These are phyloP conservation scores for Russula lepida DNA, from an alignment of 768 basidiomycete genomes.

Conservation along the genomic window DNA sequence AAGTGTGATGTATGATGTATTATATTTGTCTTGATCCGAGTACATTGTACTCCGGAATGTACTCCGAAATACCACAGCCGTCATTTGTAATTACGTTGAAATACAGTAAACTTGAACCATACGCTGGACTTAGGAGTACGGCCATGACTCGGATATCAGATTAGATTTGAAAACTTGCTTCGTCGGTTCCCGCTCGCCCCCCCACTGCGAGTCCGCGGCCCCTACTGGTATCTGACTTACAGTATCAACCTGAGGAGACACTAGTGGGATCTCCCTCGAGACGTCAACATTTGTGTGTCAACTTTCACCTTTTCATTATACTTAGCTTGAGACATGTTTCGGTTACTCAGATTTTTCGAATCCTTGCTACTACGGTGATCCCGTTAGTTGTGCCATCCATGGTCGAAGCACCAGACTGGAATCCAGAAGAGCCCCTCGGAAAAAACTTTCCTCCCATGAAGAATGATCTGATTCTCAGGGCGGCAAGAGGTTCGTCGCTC, in stretches of 20 bases:
- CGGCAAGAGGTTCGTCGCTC: conserved; percentile 59
- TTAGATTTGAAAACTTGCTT: background rate
- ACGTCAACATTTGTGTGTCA: background rate
- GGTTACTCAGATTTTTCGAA: background rate
- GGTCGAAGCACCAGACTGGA: conserved; percentile 15
- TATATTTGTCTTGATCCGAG: background rate
- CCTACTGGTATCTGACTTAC: too few species aligned
- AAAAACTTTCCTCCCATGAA: conserved; percentile 57
- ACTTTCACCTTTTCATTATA: background rate
- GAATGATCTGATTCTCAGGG: conserved; percentile 86
- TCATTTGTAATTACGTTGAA: too few species aligned
- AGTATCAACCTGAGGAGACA: too few species aligned
- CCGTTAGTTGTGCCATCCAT: background rate
- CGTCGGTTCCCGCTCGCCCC: too few species aligned
- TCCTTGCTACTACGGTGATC: background rate
- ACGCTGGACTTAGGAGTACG: too few species aligned
- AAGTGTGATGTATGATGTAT: background rate
- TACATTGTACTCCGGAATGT: background rate
- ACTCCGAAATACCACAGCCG: background rate
- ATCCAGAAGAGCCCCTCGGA: conserved; percentile 1
- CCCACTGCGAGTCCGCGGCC: too few species aligned
- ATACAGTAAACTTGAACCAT: too few species aligned
- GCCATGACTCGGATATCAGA: too few species aligned
- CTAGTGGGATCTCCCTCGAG: background rate
- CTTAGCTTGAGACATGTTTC: background rate